Conservation (phyloP, 2,329 filamentous ascomycete species). For the Hypoxylon rubiginosum region DNA sequence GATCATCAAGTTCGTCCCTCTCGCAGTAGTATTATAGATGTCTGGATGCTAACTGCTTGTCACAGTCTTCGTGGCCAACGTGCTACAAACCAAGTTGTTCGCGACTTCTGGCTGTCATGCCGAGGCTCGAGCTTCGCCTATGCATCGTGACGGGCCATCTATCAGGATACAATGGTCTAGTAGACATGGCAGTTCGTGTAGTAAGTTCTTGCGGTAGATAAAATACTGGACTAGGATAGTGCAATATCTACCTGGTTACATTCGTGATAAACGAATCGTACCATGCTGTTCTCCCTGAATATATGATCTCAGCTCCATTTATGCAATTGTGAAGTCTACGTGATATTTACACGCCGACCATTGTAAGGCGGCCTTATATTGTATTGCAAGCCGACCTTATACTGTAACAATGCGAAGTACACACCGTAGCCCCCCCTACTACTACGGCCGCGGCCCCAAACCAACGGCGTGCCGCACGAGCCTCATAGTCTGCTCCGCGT, state of each 20-base stretch:
- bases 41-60: constrained; percentile 21
- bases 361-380: no score
- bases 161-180: neutral
- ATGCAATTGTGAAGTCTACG: neutral
- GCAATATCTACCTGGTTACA: neutral
- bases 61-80: constrained; percentile 72
- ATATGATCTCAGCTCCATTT: neutral
- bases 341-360: neutral
- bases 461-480: constrained; percentile 67
- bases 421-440: neutral
- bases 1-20: constrained; percentile 68
- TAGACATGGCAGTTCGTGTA: neutral
- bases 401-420: neutral
- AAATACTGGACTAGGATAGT: constrained; percentile 2
- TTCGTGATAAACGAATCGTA: neutral
- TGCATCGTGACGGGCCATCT: constrained; percentile 60
- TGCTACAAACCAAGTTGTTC: constrained; percentile 75
- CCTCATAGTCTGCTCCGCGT: constrained; percentile 70
- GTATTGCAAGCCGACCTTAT: no score
- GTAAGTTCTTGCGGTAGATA: neutral
- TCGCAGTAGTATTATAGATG: no score
- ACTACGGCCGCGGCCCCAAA: constrained; percentile 48
- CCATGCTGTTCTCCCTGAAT: neutral
- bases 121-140: constrained; percentile 73
- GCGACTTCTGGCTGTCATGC: constrained; percentile 80